Evolutionary conservation across 257 asterid genomes (phyloP).

Genomic region (Paulownia fortunei): DNA sequence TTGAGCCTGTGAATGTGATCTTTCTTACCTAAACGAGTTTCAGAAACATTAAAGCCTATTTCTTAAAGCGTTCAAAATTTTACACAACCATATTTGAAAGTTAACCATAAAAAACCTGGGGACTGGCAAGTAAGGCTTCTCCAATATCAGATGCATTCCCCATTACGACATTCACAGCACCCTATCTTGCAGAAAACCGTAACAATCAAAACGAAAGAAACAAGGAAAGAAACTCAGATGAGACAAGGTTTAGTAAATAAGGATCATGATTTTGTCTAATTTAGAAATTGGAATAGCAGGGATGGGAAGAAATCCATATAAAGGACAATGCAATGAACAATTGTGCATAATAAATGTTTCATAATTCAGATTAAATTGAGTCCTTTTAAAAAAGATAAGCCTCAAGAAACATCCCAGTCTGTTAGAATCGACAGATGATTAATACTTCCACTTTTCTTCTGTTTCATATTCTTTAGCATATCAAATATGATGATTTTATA

Average conservation of each 20-base stretch:
- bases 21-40: constrained; percentile 74
- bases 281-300: constrained; percentile 3
- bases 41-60: constrained; percentile 20
- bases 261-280: constrained; percentile 16
- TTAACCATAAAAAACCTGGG: constrained; percentile 53
- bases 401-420: not conserved
- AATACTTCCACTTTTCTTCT: constrained; percentile 12
- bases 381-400: not conserved
- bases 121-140: constrained; percentile 77
- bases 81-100: constrained; percentile 17
- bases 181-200: constrained; percentile 59
- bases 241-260: constrained; percentile 7
- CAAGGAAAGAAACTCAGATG: constrained; percentile 19
- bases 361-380: constrained; percentile 21
- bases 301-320: not conserved
- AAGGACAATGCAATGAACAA: constrained; percentile 11
- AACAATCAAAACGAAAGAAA: constrained; percentile 24
- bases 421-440: constrained; percentile 11
- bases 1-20: constrained; percentile 96
- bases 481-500: constrained; percentile 16
- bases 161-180: constrained; percentile 90
- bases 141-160: constrained; percentile 93
- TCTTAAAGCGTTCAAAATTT: not conserved
- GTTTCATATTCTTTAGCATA: constrained; percentile 19
- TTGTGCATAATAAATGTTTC: constrained; percentile 21